A percentile compares a stretch with the other conserved stretches of the same genome.
Conservation (phyloP, 108 stramenopile species). For the Cyclotella sp. region DNA sequence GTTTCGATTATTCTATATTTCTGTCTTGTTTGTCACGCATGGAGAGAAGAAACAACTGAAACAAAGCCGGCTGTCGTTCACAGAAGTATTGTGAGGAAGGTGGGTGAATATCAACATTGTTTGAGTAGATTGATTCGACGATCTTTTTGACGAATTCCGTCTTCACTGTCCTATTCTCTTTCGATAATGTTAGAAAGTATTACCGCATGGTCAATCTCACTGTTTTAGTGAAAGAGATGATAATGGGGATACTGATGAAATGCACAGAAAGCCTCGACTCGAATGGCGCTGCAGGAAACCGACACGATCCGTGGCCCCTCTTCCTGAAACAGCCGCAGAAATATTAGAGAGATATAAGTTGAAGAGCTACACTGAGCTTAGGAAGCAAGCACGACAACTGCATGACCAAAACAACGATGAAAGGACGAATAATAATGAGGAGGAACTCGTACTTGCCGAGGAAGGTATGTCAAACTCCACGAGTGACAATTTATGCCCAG, state of each 20-base stretch:
- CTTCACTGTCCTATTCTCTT: background rate
- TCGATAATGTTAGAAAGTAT: slow-evolving; percentile 19
- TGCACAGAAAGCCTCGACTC: background rate
- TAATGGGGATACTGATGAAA: background rate
- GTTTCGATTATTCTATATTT: slow-evolving; percentile 8
- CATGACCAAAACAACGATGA: background rate
- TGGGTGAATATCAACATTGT: slow-evolving; percentile 3
- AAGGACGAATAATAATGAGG: background rate
- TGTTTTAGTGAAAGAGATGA: background rate
- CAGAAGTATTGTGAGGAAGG: slow-evolving; percentile 21
- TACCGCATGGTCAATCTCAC: slow-evolving; percentile 27
- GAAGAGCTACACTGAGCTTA: background rate
- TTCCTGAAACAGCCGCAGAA: slow-evolving; percentile 4
- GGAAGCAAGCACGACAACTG: background rate
- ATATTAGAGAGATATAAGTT: slow-evolving; percentile 12
- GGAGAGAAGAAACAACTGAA: background rate
- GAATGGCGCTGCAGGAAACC: background rate
- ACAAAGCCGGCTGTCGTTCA: background rate
- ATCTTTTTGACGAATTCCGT: background rate
- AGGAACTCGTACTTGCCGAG: slow-evolving; percentile 2
- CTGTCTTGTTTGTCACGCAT: background rate
- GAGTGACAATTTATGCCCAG: slow-evolving; percentile 38
- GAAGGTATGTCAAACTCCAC: background rate
- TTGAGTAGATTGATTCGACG: background rate
- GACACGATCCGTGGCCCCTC: background rate